These are phyloP conservation scores for Guillardia theta DNA, from an alignment of 78 protist genomes.

Conservation along the genomic window DNA sequence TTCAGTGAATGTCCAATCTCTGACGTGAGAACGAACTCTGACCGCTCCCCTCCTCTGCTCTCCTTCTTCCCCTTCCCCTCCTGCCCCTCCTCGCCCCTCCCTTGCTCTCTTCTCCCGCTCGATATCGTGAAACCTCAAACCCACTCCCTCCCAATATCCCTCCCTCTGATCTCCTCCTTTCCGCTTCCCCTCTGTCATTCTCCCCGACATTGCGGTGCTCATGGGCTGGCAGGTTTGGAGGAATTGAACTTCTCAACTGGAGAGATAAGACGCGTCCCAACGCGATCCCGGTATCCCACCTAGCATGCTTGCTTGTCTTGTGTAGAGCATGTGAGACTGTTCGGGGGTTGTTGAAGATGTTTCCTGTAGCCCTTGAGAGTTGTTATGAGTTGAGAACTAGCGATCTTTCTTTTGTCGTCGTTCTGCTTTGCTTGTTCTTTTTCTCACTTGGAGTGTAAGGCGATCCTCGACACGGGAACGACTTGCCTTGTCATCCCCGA, in stretches of 20 bases:
- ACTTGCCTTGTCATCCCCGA: constrained; percentile 8
- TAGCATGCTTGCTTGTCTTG: too few species aligned
- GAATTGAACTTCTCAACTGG: neutral
- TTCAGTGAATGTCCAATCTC: neutral
- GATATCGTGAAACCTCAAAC: neutral
- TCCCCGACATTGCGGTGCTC: too few species aligned
- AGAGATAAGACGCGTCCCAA: neutral
- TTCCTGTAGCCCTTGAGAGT: too few species aligned
- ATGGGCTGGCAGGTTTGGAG: constrained; percentile 24
- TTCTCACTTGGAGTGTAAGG: too few species aligned
- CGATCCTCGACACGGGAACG: constrained; percentile 6
- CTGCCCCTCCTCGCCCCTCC: neutral
- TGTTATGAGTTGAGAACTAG: too few species aligned
- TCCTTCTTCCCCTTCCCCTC: neutral
- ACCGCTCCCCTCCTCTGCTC: neutral
- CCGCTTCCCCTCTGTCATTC: neutral
- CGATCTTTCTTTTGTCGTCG: too few species aligned
- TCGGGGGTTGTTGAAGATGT: too few species aligned
- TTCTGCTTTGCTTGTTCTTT: too few species aligned
- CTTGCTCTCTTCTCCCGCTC: neutral
- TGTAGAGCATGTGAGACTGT: too few species aligned
- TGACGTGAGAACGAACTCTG: too few species aligned
- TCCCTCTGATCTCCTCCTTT: neutral
- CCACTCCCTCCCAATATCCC: neutral
- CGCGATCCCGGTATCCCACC: constrained; percentile 20